Percentiles rank a stretch among this genome's conserved stretches.
These are phyloP conservation scores for Ophiognomonia clavigignenti-juglandacearum DNA, from an alignment of 2,329 filamentous ascomycete genomes.

Conservation along the genomic window DNA sequence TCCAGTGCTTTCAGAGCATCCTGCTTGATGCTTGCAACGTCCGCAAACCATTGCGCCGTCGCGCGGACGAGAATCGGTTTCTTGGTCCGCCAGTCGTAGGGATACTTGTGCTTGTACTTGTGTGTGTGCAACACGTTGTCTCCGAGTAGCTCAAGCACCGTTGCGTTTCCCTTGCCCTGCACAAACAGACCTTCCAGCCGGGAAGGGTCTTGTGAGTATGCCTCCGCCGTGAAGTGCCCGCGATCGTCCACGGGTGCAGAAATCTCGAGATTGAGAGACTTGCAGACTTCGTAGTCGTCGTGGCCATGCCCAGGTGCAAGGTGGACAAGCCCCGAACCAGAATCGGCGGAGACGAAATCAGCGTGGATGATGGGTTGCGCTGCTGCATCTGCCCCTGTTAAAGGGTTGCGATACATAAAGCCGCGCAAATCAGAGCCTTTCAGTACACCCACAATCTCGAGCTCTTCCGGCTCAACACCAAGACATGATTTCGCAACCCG, in stretches of 20 bases:
- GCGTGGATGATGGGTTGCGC: conserved; percentile 72
- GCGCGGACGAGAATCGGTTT: conserved; percentile 84
- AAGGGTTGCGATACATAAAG: conserved; percentile 64
- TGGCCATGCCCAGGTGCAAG: conserved; percentile 92
- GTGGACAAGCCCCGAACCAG: conserved; percentile 95
- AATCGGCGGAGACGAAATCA: conserved; percentile 81
- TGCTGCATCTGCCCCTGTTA: conserved; percentile 54
- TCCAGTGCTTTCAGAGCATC: conserved; percentile 66
- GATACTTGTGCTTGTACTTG: conserved; percentile 83
- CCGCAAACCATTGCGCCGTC: conserved; percentile 96
- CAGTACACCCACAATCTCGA: conserved; percentile 2
- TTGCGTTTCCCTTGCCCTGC: conserved; percentile 18
- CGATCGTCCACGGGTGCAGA: conserved; percentile 80
- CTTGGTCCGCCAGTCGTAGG: conserved; percentile 97
- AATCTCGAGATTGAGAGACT: conserved; percentile 62
- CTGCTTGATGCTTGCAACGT: conserved; percentile 77
- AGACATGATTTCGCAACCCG: conserved; percentile 45
- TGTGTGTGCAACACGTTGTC: conserved; percentile 65
- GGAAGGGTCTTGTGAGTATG: conserved; percentile 65
- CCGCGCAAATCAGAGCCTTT: conserved; percentile 61
- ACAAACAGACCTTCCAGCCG: conserved; percentile 67
- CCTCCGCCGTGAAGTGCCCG: conserved; percentile 75
- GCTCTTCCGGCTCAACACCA: conserved; percentile 31
- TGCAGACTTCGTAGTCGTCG: conserved; percentile 88
- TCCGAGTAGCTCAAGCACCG: conserved; percentile 63